These are phyloP conservation scores for Fusarium foetens DNA, from an alignment of 2,329 filamentous ascomycete genomes.

Conservation along the genomic window DNA sequence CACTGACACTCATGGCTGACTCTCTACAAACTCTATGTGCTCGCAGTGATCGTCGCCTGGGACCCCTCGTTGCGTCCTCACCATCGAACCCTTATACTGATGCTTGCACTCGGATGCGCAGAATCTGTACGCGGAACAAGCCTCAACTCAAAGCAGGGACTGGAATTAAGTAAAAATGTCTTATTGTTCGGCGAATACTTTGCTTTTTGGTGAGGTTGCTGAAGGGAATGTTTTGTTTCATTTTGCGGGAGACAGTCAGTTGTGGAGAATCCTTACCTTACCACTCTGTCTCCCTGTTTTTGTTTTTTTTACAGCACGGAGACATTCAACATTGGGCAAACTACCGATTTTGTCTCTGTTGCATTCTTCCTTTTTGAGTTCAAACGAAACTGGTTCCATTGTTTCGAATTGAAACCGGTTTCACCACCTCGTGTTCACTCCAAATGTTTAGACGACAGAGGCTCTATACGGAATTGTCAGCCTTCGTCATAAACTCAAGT, in stretches of 20 bases:
- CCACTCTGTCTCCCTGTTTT: conserved; percentile 9
- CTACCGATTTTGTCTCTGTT: conserved; percentile 13
- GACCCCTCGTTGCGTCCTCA: conserved; percentile 9
- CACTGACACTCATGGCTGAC: background rate
- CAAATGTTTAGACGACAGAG: background rate
- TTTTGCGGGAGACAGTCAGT: conserved; percentile 10
- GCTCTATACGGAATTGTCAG: background rate
- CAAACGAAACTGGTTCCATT: conserved; percentile 8
- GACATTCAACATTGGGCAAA: background rate
- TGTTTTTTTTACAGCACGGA: background rate
- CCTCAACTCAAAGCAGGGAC: conserved; percentile 27
- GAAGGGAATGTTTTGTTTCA: conserved; percentile 35
- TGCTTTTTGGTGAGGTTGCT: conserved; percentile 22
- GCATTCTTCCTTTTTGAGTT: background rate
- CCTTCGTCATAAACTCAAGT: background rate
- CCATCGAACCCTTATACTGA: conserved; percentile 15
- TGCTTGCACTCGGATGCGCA: conserved; percentile 5
- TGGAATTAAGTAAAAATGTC: background rate
- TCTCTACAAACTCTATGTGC: conserved; percentile 17
- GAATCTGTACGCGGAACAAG: conserved; percentile 15
- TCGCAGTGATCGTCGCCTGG: conserved; percentile 35
- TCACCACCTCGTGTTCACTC: background rate
- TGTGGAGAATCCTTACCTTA: conserved; percentile 20
- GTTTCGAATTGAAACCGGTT: conserved; percentile 30
- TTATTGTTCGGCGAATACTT: conserved; percentile 3